Conservation (phyloP, 805 yeast genomes). For the Cyberlindnera mycetangii region DNA sequence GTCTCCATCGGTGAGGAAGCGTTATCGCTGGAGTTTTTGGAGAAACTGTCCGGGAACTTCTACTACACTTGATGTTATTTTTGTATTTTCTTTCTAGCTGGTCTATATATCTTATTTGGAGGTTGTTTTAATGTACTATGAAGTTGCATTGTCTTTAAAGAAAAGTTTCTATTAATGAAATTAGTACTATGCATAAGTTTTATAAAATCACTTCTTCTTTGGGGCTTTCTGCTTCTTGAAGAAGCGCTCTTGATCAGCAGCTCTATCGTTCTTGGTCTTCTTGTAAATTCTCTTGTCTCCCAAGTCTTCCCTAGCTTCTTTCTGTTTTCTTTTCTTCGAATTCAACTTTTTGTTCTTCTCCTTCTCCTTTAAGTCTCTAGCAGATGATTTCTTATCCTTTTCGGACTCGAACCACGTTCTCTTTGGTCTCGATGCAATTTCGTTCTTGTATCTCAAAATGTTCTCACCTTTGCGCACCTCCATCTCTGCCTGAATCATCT, state of each 20-base stretch:
- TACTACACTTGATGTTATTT: slow-evolving; percentile 19
- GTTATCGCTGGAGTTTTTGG: slow-evolving; percentile 15
- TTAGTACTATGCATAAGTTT: background rate
- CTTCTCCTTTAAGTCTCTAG: slow-evolving; percentile 31
- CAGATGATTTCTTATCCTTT: slow-evolving; percentile 39
- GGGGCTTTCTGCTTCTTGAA: slow-evolving; percentile 25
- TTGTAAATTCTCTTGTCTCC: slow-evolving; percentile 56
- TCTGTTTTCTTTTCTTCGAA: slow-evolving; percentile 68
- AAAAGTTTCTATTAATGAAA: background rate
- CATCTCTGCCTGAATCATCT: slow-evolving; percentile 84
- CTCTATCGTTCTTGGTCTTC: slow-evolving; percentile 76
- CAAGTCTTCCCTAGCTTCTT: slow-evolving; percentile 57
- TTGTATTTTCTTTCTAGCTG: too few relatives aligned
- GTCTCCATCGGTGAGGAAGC: slow-evolving; percentile 4
- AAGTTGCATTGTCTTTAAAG: too few relatives aligned
- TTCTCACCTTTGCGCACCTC: slow-evolving; percentile 85
- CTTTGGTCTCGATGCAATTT: slow-evolving; percentile 85
- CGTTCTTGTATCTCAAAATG: slow-evolving; percentile 71
- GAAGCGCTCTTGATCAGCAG: slow-evolving; percentile 43
- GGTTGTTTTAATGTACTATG: background rate
- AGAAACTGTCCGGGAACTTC: slow-evolving; percentile 19
- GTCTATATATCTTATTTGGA: too few relatives aligned
- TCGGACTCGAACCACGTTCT: slow-evolving; percentile 92
- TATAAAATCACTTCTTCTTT: slow-evolving; percentile 12
- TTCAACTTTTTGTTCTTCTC: slow-evolving; percentile 41